Conservation (phyloP, 768 basidiomycete species). For the Boletus bicolor region DNA sequence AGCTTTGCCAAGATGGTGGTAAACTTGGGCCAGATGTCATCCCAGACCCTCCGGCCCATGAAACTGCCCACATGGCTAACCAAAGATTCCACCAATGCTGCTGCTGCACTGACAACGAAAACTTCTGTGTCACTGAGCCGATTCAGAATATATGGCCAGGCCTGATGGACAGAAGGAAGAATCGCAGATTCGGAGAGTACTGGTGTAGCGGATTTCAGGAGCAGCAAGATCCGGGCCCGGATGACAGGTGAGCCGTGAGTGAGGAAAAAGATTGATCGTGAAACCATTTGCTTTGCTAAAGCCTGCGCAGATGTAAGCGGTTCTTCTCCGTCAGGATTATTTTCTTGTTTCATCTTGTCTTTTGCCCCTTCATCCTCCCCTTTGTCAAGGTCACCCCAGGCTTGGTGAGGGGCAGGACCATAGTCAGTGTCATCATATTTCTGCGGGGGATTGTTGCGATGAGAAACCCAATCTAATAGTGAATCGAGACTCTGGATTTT, state of each 20-base stretch:
- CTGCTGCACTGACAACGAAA: slow-evolving; percentile 78
- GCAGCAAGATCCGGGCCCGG: slow-evolving; percentile 74
- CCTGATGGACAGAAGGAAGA: slow-evolving; percentile 79
- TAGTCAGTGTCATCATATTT: slow-evolving; percentile 48
- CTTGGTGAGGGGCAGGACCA: slow-evolving; percentile 55
- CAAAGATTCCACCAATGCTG: slow-evolving; percentile 69
- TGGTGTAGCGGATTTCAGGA: slow-evolving; percentile 72
- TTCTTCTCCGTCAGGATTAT: slow-evolving; percentile 38
- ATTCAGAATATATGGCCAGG: slow-evolving; percentile 94
- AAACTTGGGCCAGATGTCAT: slow-evolving; percentile 92
- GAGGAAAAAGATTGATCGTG: slow-evolving; percentile 84
- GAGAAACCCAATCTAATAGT: slow-evolving; percentile 66
- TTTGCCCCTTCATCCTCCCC: slow-evolving; percentile 25
- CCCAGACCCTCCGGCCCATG: slow-evolving; percentile 83
- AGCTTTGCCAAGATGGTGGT: slow-evolving; percentile 55
- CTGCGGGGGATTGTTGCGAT: slow-evolving; percentile 35
- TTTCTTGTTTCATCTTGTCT: slow-evolving; percentile 12
- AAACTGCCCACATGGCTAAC: slow-evolving; percentile 72
- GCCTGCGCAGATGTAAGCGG: slow-evolving; percentile 67
- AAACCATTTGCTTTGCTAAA: slow-evolving; percentile 81
- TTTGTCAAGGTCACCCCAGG: slow-evolving; percentile 47
- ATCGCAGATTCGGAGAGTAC: slow-evolving; percentile 71
- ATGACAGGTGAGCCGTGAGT: slow-evolving; percentile 87
- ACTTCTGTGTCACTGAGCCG: slow-evolving; percentile 70
- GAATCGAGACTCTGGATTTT: slow-evolving; percentile 40